A percentile compares a stretch with the other conserved stretches of the same genome.
These are phyloP conservation scores for Lignosus rhinocerotis DNA, from an alignment of 1,284 basidiomycete species.

Conservation along the genomic window DNA sequence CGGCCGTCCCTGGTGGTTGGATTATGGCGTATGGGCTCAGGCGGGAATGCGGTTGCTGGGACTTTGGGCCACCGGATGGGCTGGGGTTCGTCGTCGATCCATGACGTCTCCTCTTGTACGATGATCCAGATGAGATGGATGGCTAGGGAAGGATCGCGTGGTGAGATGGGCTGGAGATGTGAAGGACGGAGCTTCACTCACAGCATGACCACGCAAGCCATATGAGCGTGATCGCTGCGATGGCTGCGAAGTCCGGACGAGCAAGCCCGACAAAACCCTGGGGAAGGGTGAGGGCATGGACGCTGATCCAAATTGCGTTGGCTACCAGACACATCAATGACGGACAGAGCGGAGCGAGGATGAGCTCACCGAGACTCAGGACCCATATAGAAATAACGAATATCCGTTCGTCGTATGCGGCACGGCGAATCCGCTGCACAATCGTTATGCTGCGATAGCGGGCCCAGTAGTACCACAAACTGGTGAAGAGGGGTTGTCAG, in stretches of 20 bases:
- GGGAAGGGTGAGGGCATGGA: constrained; percentile 3
- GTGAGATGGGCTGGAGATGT: background rate
- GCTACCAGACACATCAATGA: background rate
- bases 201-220: constrained; percentile 17
- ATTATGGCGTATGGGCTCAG: constrained; percentile 1
- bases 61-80: constrained; percentile 10
- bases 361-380: constrained; percentile 9
- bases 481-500: background rate
- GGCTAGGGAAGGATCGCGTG: background rate
- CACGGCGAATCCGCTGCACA: constrained; percentile 1
- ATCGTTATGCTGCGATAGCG: constrained; percentile 6
- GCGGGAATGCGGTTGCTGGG: background rate
- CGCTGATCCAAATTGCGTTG: constrained; percentile 11
- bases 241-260: constrained; percentile 11
- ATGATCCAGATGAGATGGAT: constrained; percentile 18
- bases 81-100: background rate
- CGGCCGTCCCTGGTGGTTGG: constrained; percentile 3
- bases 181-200: background rate
- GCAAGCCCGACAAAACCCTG: constrained; percentile 14
- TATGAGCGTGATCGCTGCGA: constrained; percentile 8
- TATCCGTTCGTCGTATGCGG: constrained; percentile 6
- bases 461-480: constrained; percentile 11
- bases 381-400: constrained; percentile 10
- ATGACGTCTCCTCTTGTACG: constrained; percentile 7
- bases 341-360: too few species aligned